A percentile compares a stretch with the other conserved stretches of the same genome.
Conservation (phyloP, 768 basidiomycete genomes). For the Tricholoma furcatifolium region DNA sequence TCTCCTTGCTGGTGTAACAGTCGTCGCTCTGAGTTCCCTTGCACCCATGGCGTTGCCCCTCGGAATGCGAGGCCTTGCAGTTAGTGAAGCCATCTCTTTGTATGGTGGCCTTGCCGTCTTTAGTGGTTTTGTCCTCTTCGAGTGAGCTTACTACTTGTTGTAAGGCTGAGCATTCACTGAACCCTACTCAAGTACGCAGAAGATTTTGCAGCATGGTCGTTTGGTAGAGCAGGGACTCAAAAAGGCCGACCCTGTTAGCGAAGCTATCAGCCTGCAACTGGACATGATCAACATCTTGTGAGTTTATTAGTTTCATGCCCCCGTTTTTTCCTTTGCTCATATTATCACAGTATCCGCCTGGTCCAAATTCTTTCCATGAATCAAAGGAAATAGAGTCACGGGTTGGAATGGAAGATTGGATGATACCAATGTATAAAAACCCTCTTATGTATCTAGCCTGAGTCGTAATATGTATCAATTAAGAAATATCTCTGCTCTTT, state of each 20-base stretch:
- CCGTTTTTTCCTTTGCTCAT: neutral
- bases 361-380: slow-evolving; percentile 79
- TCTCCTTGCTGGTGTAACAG: slow-evolving; percentile 84
- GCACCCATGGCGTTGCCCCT: slow-evolving; percentile 90
- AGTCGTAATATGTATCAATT: slow-evolving; percentile 9
- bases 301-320: slow-evolving; percentile 48
- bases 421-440: slow-evolving; percentile 1
- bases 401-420: neutral
- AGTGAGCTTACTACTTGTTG: slow-evolving; percentile 44
- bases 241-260: slow-evolving; percentile 71
- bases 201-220: slow-evolving; percentile 75
- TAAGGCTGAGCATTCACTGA: neutral
- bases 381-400: slow-evolving; percentile 36
- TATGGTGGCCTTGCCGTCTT: slow-evolving; percentile 92
- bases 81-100: slow-evolving; percentile 75
- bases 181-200: slow-evolving; percentile 63
- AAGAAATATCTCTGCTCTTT: neutral
- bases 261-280: slow-evolving; percentile 76
- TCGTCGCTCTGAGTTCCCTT: slow-evolving; percentile 82
- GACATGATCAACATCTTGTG: slow-evolving; percentile 79
- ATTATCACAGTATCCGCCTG: slow-evolving; percentile 59
- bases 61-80: slow-evolving; percentile 71
- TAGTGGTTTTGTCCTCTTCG: slow-evolving; percentile 82
- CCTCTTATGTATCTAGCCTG: slow-evolving; percentile 1
- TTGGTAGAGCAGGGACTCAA: slow-evolving; percentile 68